Base-by-base conservation (phyloP, 202 grass and related monocot genomes). In the Elaeis oleifera region DNA sequence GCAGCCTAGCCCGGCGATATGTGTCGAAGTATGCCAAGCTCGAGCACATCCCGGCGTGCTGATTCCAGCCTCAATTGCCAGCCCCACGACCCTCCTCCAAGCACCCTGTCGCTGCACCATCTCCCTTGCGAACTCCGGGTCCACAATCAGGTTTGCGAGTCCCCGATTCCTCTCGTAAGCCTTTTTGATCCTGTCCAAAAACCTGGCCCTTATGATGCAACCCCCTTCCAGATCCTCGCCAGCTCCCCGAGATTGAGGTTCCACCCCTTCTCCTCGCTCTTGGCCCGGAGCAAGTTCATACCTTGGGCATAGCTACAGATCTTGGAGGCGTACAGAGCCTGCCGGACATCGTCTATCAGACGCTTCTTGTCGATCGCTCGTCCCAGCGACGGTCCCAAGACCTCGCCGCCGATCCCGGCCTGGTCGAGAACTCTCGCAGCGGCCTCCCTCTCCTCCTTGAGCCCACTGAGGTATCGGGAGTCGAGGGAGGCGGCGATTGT, bases 221-320 rank as follows among this genome's bases (percentile, higher is more conserved):
- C 90, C 87, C 0, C 90, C 76, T 96, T 96, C 90, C 90, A 96
- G 56, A 96, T 96, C 70, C 90, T 90, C 0, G 90, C 87, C 18
- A 96, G 65, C 27, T 96, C 90, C 0, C 86, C 87, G 13, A 90
- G 86, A 71, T 90, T 82, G 59, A 96, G 79, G 59, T 87, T 82
- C 90, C 92, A 96, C 0, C 73, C 84, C 64, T 91, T 81, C 69
- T 96, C 87, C 32, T 79, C 67, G 4, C 92, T 84, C 82, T 91
- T 91, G 16, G 84, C 77, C 13, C 82, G 78, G 8, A 96, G 70
- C 65, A 96, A 72, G 72, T 91, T 96, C 92, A 96, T 96, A 22
- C 92, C 87, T 69, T 96, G 92, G 0, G 92, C 92, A 16, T 96
- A 96, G 64, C 92, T 96, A 70, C 92, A 91, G 27, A 96, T 90